Evolutionary conservation across 805 yeast species (phyloP).

Genomic region (Candida boidinii): DNA sequence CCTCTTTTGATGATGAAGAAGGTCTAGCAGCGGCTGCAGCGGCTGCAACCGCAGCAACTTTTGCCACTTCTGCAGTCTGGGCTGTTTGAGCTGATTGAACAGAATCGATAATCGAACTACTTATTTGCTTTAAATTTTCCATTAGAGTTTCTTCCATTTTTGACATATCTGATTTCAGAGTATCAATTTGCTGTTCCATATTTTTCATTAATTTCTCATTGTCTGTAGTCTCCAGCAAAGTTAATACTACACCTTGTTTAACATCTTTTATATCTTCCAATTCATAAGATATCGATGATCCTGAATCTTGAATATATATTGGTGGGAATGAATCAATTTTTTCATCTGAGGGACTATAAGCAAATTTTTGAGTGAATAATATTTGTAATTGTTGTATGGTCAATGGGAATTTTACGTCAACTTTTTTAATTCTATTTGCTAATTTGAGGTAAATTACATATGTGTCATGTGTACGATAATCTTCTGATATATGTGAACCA

Average conservation of each 20-base stretch:
- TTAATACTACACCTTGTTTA: slow-evolving; percentile 47
- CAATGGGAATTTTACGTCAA: slow-evolving; percentile 33
- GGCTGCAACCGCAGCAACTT: neutral
- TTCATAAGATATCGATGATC: slow-evolving; percentile 61
- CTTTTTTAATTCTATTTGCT: slow-evolving; percentile 48
- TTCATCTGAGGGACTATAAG: slow-evolving; percentile 51
- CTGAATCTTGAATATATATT: slow-evolving; percentile 59
- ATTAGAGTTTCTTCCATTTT: slow-evolving; percentile 17
- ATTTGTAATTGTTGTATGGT: slow-evolving; percentile 50
- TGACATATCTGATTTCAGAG: slow-evolving; percentile 18
- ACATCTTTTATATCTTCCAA: slow-evolving; percentile 70
- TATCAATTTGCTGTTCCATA: slow-evolving; percentile 19
- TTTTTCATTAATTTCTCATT: slow-evolving; percentile 15
- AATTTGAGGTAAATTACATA: slow-evolving; percentile 21
- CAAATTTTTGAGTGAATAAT: slow-evolving; percentile 79
- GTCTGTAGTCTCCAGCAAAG: slow-evolving; percentile 40
- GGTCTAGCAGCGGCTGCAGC: neutral
- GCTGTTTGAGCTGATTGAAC: slow-evolving; percentile 6
- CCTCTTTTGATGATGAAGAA: neutral
- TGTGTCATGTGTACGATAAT: too few species aligned
- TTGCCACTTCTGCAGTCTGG: slow-evolving; percentile 1
- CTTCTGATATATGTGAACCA: too few species aligned
- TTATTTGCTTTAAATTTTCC: slow-evolving; percentile 16
- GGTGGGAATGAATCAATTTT: slow-evolving; percentile 67
- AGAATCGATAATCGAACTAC: slow-evolving; percentile 11